Percentiles rank a stretch among this genome's conserved stretches.
phyloP scores from a whole-genome alignment of 331 rosid species.

The Quercus lobata region DNA sequence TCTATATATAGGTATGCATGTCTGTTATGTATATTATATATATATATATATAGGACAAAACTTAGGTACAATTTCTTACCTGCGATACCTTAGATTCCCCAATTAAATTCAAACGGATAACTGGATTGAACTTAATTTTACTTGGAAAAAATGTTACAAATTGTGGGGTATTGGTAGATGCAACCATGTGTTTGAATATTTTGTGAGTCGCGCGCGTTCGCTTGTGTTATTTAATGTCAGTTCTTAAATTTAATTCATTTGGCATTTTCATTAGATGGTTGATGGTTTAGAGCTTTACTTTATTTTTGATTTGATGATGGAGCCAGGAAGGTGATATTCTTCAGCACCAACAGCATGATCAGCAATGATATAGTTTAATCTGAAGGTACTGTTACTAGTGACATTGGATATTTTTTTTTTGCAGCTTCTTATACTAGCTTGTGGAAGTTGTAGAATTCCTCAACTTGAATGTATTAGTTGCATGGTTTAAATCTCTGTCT shows the following conservation, averaged over 20 bases:
- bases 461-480: background rate
- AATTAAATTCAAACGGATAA: too few species aligned
- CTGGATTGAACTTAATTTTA: too few species aligned
- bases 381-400: background rate
- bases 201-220: background rate
- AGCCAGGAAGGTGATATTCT: background rate
- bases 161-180: too few species aligned
- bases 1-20: background rate
- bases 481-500: background rate
- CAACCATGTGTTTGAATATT: too few species aligned
- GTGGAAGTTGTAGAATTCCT: background rate
- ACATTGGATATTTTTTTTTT: background rate
- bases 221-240: background rate
- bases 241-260: background rate
- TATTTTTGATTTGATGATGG: background rate
- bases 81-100: too few species aligned
- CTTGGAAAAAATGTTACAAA: too few species aligned
- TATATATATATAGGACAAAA: too few species aligned
- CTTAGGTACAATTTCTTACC: too few species aligned
- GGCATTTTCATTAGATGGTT: background rate
- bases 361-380: background rate
- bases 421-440: background rate
- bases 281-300: background rate
- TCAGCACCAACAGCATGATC: conserved; percentile 9
- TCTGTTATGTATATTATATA: too few species aligned